These are phyloP conservation scores for Rhodotorula graminis DNA, from an alignment of 768 basidiomycete genomes.

Conservation along the genomic window DNA sequence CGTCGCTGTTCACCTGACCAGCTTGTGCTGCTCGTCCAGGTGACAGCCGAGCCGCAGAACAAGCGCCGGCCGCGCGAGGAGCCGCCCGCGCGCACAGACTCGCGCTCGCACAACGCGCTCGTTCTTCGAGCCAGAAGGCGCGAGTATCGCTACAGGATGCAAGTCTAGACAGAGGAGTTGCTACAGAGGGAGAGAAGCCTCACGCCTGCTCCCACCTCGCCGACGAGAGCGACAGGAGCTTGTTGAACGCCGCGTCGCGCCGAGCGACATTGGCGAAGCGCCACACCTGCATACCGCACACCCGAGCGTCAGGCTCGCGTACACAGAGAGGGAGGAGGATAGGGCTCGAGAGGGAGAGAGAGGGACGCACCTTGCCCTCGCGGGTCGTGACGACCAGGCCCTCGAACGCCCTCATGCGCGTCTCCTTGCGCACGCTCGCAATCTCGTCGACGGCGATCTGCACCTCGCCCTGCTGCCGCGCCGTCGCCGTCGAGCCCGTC, in stretches of 20 bases:
- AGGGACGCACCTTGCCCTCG: conserved; percentile 18
- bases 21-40: neutral
- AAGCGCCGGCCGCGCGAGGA: too few species aligned
- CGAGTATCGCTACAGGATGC: too few species aligned
- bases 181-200: too few species aligned
- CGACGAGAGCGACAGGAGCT: conserved; percentile 16
- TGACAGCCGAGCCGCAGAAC: too few species aligned
- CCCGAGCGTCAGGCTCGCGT: too few species aligned
- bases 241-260: conserved; percentile 31
- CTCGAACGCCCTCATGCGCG: conserved; percentile 1
- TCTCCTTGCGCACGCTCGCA: conserved; percentile 21
- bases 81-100: too few species aligned
- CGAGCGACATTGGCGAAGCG: conserved; percentile 17
- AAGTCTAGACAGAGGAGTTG: too few species aligned
- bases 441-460: conserved; percentile 6
- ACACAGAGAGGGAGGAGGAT: too few species aligned
- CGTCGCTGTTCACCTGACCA: too few species aligned
- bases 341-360: neutral
- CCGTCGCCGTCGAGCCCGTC: neutral
- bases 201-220: neutral
- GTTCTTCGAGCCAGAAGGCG: too few species aligned
- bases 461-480: neutral
- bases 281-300: conserved; percentile 14
- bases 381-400: conserved; percentile 10
- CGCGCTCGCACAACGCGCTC: too few species aligned